These are phyloP conservation scores for Euryodendron excelsum DNA, from an alignment of 148 eudicot species.

Conservation along the genomic window DNA sequence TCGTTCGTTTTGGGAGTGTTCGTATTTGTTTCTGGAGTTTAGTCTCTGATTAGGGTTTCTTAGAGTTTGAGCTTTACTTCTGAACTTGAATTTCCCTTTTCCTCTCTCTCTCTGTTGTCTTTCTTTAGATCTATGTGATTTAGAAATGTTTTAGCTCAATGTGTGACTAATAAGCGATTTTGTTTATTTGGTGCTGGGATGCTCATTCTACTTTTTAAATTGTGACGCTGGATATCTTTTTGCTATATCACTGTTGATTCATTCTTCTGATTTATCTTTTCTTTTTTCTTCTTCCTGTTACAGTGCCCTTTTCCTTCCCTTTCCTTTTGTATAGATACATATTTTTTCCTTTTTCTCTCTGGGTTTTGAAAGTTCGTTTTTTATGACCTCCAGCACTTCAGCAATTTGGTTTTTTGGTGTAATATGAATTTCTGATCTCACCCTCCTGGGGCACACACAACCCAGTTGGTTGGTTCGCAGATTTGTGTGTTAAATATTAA, in stretches of 20 bases:
- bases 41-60: conserved; percentile 4
- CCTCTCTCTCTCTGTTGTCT: not conserved
- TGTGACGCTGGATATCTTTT: not conserved
- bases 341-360: not conserved
- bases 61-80: not conserved
- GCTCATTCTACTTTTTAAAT: not conserved
- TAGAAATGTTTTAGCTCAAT: not conserved
- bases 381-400: not conserved
- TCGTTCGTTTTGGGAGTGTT: too few species aligned
- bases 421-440: conserved; percentile 4
- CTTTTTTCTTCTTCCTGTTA: not conserved
- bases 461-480: not conserved
- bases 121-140: not conserved
- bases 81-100: not conserved
- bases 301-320: not conserved
- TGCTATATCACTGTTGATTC: not conserved
- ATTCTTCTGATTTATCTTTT: not conserved
- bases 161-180: not conserved
- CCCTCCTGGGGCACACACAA: not conserved
- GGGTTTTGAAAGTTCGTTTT: not conserved
- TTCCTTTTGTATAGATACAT: not conserved
- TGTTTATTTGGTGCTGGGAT: not conserved
- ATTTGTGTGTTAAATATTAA: not conserved
- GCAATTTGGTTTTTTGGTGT: not conserved
- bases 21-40: not conserved